These are phyloP conservation scores for Microbotryum silenes-acaulis DNA, from an alignment of 1,284 basidiomycete species.

Conservation along the genomic window DNA sequence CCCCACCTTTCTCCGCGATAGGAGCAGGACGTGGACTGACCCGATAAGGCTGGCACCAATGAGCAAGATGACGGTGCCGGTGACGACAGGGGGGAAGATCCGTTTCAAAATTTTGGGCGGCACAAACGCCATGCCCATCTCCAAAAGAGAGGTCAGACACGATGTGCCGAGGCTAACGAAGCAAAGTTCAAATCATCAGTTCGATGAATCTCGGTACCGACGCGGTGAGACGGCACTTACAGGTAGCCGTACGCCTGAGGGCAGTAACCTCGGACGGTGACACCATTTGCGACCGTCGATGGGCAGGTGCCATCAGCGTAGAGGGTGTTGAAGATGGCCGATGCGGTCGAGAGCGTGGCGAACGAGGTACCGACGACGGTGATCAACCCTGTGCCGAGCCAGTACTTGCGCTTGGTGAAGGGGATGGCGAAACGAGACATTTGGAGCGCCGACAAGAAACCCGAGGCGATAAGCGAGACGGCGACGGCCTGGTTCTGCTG, in stretches of 20 bases:
- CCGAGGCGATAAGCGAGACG: constrained; percentile 66
- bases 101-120: constrained; percentile 52
- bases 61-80: constrained; percentile 56
- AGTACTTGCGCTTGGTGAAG: constrained; percentile 48
- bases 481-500: constrained; percentile 72
- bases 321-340: constrained; percentile 57
- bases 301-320: constrained; percentile 72
- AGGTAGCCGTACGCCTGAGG: constrained; percentile 60
- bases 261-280: constrained; percentile 55
- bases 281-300: constrained; percentile 54
- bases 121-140: constrained; percentile 68
- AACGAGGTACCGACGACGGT: constrained; percentile 81
- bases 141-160: constrained; percentile 68
- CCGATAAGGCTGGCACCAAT: constrained; percentile 52
- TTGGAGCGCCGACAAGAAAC: constrained; percentile 46
- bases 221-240: constrained; percentile 21
- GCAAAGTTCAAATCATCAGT: too few species aligned
- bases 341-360: constrained; percentile 66
- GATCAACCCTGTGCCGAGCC: constrained; percentile 67
- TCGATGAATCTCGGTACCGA: background rate
- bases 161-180: constrained; percentile 52
- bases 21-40: too few species aligned
- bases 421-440: constrained; percentile 39
- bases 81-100: constrained; percentile 74
- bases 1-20: background rate